Evolutionary conservation across 148 eudicot species (phyloP).

Genomic region (Cornus suecica): DNA sequence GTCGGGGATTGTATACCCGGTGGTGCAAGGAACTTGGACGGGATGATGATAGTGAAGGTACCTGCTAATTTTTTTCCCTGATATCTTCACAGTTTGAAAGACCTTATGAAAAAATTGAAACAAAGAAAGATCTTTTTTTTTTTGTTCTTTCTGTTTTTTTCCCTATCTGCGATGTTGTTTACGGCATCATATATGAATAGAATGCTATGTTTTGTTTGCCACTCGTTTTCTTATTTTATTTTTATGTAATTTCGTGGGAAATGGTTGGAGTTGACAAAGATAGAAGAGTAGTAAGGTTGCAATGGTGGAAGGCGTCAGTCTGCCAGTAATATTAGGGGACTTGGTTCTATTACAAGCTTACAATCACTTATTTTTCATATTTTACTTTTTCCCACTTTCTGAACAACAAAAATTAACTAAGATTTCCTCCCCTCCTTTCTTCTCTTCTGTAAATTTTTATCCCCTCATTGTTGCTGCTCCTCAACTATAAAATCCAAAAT

Average conservation of each 20-base stretch:
- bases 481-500: too few species aligned
- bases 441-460: too few species aligned
- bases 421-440: too few species aligned
- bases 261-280: background rate
- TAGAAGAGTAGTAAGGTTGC: background rate
- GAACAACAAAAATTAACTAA: too few species aligned
- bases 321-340: background rate
- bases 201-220: background rate
- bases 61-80: conserved; percentile 12
- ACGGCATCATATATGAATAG: background rate
- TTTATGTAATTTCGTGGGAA: background rate
- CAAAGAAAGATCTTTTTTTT: too few species aligned
- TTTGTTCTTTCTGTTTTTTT: background rate
- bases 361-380: too few species aligned
- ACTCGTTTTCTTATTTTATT: background rate
- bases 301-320: background rate
- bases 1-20: conserved; percentile 91
- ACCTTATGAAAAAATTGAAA: conserved; percentile 1
- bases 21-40: conserved; percentile 95
- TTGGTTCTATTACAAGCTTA: too few species aligned
- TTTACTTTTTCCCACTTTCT: too few species aligned
- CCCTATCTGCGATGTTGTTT: background rate
- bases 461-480: too few species aligned
- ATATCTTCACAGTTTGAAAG: background rate
- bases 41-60: conserved; percentile 95